Evolutionary conservation across 345 rosid genomes (phyloP).

Genomic region (Rhodomyrtus tomentosa): DNA sequence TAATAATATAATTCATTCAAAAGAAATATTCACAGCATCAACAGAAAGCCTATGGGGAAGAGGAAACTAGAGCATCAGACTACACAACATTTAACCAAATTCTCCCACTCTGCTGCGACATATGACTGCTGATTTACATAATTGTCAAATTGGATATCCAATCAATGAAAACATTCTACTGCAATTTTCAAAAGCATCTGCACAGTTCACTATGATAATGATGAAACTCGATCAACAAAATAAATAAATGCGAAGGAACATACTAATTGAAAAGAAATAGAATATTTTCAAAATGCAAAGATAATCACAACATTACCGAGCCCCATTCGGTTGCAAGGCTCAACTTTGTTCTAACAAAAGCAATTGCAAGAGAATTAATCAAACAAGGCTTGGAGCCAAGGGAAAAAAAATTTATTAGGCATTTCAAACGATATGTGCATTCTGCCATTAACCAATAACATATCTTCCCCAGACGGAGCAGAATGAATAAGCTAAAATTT

Average conservation of each 20-base stretch:
- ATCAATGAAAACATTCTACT: neutral
- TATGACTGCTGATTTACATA: neutral
- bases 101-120: neutral
- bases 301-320: conserved; percentile 38
- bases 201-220: neutral
- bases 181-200: neutral
- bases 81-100: neutral
- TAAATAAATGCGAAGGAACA: neutral
- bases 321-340: conserved; percentile 88
- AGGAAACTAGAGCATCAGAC: neutral
- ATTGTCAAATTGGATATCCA: neutral
- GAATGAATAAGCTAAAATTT: no score
- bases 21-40: neutral
- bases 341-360: conserved; percentile 53
- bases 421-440: neutral
- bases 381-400: neutral
- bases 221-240: neutral
- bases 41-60: neutral
- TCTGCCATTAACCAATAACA: no score
- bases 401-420: neutral
- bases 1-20: no score
- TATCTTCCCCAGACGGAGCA: neutral
- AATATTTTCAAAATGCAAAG: neutral
- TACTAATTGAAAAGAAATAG: neutral
- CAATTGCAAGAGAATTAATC: neutral